Evolutionary conservation across 768 basidiomycete species (phyloP), one percentile per base, ranked within the genome.

Genomic region (Tremella mesenterica): DNA sequence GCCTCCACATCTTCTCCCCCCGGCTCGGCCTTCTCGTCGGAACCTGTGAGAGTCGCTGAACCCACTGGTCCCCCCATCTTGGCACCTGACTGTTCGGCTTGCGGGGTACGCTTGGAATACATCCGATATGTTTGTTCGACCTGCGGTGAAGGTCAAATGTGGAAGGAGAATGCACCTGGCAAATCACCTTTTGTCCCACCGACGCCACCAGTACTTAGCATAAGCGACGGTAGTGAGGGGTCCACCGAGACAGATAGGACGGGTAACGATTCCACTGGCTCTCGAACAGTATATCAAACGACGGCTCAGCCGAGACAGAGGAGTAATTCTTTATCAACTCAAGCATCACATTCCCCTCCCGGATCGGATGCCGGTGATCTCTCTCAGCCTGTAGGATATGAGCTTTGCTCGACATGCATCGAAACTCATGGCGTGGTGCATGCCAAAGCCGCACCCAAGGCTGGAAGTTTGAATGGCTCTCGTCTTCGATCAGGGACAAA

Each of bases 101-200:
- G 92, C 61, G 85, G 85, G 13, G 71, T 78, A 0, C 64, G 82
- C 5, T 76, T 96, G 18, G 85, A 88, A 48, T 79, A 81, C n/a
- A 82, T 93, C 69, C 83, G 88, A 43, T 95, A 96, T 70, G 84
- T 92, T 13, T 96, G 92, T 65, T 79, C 84, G 3, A 85, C 83
- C 21, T 93, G 91, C 63, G 89, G 88, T 8, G 85, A 87, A 49
- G 64, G 63, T 9, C 61, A 67, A 12, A 61, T 66, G 56, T 68
- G 70, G 69, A 50, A 57, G 50, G 64, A 63, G 16, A 53, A 61
- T 34, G 65, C 51, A 3, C 45, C 54, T 20, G 56, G 47, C 16
- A 59, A 55, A 52, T 44, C 49, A 16, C 39, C 30, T 3, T 55
- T 60, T 20, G 34, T 49, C 14, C 46, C 48, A 12, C 44, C 20